Percentiles rank a stretch among this genome's conserved stretches.
Conservation (phyloP, 2,329 filamentous ascomycete species). For the Teratosphaeria pseudoeucalypti region DNA sequence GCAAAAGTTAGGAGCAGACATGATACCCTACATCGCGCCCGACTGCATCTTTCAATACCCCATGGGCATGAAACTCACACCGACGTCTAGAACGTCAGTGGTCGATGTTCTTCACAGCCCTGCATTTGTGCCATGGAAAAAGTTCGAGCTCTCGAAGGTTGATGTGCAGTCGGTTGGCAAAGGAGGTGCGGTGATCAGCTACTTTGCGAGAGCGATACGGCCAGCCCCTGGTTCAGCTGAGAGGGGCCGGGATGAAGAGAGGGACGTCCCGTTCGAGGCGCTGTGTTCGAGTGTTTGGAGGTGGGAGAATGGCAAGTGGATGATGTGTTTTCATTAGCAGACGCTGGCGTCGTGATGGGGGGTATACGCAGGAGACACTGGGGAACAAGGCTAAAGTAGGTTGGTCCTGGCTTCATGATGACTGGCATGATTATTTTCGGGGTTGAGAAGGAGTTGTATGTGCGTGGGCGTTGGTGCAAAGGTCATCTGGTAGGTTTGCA, state of each 20-base stretch:
- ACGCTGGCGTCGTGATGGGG: slow-evolving; percentile 10
- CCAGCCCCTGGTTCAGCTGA: slow-evolving; percentile 1
- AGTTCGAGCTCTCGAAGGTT: slow-evolving; percentile 16
- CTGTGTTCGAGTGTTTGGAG: slow-evolving; percentile 22
- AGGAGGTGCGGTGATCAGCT: slow-evolving; percentile 19
- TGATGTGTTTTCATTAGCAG: slow-evolving; percentile 23
- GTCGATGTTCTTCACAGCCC: slow-evolving; percentile 18
- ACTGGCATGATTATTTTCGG: no score
- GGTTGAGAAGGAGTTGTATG: no score
- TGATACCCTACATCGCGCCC: slow-evolving; percentile 17
- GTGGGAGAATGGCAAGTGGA: slow-evolving; percentile 14
- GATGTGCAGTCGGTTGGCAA: slow-evolving; percentile 17
- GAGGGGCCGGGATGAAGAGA: slow-evolving; percentile 6
- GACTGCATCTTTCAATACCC: slow-evolving; percentile 20
- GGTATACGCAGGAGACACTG: background rate
- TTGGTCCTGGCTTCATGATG: background rate
- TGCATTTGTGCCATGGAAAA: slow-evolving; percentile 22
- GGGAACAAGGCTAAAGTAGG: background rate
- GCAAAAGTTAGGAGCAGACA: slow-evolving; percentile 12
- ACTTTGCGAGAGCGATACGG: slow-evolving; percentile 17
- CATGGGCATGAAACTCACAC: slow-evolving; percentile 19
- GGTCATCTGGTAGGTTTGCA: no score
- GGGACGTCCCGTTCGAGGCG: slow-evolving; percentile 19
- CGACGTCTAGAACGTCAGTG: slow-evolving; percentile 15
- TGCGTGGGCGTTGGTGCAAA: no score